phyloP scores from a whole-genome alignment of 176 grass and related monocot species.

The Avena eriantha region DNA sequence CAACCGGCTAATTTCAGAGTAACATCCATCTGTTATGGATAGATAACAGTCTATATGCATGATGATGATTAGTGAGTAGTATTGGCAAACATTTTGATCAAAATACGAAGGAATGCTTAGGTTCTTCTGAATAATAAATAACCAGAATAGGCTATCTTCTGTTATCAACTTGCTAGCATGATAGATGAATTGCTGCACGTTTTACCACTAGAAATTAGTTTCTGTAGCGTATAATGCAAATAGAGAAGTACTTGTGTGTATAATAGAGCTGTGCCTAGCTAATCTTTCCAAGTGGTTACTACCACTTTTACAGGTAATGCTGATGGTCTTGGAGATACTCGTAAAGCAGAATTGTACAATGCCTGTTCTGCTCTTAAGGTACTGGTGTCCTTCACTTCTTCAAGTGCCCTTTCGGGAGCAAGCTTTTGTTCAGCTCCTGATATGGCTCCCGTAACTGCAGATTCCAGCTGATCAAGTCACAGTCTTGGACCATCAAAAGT shows the following conservation, averaged over 20 bases:
- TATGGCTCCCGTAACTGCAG: slow-evolving; percentile 38
- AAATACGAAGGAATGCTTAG: neutral
- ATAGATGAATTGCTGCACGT: neutral
- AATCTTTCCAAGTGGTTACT: neutral
- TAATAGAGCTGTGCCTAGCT: neutral
- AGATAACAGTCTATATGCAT: neutral
- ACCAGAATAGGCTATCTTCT: neutral
- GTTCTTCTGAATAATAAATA: too few species aligned
- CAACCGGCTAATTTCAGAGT: neutral
- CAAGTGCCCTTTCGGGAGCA: slow-evolving; percentile 7
- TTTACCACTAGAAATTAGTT: neutral
- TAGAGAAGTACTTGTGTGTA: neutral
- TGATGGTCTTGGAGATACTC: slow-evolving; percentile 79
- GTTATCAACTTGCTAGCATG: neutral
- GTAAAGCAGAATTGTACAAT: slow-evolving; percentile 71
- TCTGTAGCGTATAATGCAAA: neutral
- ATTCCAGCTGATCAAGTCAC: slow-evolving; percentile 69
- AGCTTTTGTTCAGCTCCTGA: neutral
- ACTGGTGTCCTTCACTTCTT: neutral
- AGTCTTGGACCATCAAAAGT: slow-evolving; percentile 72
- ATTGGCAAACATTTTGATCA: neutral
- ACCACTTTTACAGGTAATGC: slow-evolving; percentile 63
- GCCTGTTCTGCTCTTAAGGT: slow-evolving; percentile 74
- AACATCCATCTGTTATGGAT: neutral
- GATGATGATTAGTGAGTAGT: neutral